phyloP scores from a whole-genome alignment of 2,329 filamentous ascomycete species.

The Clathrospora elynae region DNA sequence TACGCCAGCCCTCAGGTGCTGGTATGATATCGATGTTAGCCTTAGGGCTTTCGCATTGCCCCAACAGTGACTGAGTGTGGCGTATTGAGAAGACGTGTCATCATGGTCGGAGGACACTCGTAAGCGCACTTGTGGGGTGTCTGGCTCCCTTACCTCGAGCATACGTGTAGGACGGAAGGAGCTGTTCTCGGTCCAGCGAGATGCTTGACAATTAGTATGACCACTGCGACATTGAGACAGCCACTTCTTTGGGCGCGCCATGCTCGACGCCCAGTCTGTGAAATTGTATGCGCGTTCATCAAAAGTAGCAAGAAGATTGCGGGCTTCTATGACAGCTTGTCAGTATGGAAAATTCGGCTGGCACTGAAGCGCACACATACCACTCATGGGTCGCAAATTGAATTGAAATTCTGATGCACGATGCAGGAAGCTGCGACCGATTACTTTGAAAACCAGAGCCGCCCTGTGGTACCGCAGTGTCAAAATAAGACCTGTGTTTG shows the following conservation, averaged over 20 bases:
- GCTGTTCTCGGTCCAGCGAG: background rate
- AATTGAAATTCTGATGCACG: no score
- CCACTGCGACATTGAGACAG: background rate
- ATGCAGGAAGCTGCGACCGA: no score
- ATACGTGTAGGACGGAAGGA: background rate
- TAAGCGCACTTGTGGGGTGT: background rate
- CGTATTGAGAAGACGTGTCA: background rate
- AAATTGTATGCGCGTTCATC: no score
- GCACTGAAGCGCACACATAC: no score
- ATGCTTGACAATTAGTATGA: background rate
- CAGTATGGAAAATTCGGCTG: no score
- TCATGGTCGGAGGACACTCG: background rate
- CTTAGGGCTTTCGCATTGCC: background rate
- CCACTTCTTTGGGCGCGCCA: background rate
- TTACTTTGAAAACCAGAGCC: no score
- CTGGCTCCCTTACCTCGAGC: background rate
- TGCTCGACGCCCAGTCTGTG: background rate
- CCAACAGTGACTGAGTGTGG: slow-evolving; percentile 6
- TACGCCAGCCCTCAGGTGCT: background rate
- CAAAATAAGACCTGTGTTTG: no score
- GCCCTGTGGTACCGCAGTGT: no score
- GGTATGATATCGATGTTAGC: background rate
- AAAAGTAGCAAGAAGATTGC: no score
- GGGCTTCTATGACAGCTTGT: no score
- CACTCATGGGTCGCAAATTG: no score